Percentiles rank a stretch among this genome's conserved stretches.
Conservation (phyloP, 805 yeast species). For the Starmerella bombi region DNA sequence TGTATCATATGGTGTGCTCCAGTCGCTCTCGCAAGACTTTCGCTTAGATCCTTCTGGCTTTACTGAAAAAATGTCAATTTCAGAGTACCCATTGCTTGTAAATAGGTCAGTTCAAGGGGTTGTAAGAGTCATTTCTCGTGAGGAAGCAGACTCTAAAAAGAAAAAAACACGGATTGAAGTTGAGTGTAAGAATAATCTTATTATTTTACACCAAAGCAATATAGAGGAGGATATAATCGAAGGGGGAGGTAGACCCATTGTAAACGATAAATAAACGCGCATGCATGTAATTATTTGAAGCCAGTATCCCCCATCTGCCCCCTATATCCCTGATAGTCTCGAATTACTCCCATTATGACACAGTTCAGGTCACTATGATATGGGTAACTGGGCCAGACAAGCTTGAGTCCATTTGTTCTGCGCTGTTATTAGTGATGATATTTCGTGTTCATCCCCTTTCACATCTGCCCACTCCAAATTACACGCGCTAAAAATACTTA, state of each 20-base stretch:
- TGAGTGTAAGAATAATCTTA: background rate
- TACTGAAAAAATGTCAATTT: slow-evolving; percentile 9
- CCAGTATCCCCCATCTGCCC: too few species aligned
- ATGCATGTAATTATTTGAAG: too few species aligned
- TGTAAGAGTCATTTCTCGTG: slow-evolving; percentile 10
- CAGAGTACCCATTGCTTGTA: slow-evolving; percentile 8
- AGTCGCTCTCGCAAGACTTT: slow-evolving; percentile 11
- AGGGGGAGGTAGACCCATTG: slow-evolving; percentile 1
- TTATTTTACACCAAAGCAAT: background rate
- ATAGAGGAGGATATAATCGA: slow-evolving; percentile 1
- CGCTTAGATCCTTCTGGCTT: slow-evolving; percentile 5
- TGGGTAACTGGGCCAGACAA: too few species aligned
- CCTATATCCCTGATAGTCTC: too few species aligned
- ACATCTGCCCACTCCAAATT: too few species aligned
- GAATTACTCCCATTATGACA: too few species aligned
- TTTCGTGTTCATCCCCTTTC: too few species aligned
- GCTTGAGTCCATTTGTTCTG: too few species aligned
- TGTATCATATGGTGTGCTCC: slow-evolving; percentile 4
- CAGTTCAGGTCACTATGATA: too few species aligned
- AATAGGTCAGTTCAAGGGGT: background rate
- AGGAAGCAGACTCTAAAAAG: background rate
- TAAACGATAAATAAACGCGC: too few species aligned
- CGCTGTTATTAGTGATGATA: too few species aligned
- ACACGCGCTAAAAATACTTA: too few species aligned
- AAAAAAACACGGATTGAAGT: slow-evolving; percentile 10